A percentile compares a stretch with the other conserved stretches of the same genome.
phyloP scores from a whole-genome alignment of 2,329 filamentous ascomycete species.

The Sarocladium strictum region DNA sequence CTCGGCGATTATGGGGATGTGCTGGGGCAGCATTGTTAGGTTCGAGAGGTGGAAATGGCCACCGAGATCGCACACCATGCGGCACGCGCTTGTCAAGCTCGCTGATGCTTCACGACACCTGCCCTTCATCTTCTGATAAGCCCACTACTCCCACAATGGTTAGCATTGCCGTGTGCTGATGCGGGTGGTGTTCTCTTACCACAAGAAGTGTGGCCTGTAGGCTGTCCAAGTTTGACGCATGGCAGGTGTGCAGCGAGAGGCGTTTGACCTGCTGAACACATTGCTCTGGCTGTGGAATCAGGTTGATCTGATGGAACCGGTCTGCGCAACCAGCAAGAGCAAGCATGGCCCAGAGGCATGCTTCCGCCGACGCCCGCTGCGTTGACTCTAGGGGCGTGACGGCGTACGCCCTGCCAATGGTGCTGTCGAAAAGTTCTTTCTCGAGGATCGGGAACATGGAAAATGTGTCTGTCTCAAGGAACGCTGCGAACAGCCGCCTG shows the following conservation, averaged over 20 bases:
- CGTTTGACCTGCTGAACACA: conserved; percentile 4
- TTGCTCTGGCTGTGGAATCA: not conserved
- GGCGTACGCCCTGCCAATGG: conserved; percentile 10
- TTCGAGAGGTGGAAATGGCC: not conserved
- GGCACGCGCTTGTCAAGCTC: conserved; percentile 12
- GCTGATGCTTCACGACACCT: not conserved
- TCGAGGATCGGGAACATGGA: conserved; percentile 11
- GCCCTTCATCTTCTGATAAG: conserved; percentile 6
- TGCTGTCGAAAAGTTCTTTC: conserved; percentile 7
- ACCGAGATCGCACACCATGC: conserved; percentile 12
- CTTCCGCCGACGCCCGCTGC: conserved; percentile 11
- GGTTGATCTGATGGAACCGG: not conserved
- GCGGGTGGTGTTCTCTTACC: conserved; percentile 8
- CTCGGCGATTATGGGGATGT: conserved; percentile 8
- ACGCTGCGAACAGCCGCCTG: not conserved
- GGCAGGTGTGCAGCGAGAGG: not conserved
- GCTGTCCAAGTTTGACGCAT: conserved; percentile 9
- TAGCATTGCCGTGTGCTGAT: not conserved
- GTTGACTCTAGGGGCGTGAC: not conserved
- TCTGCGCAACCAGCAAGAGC: conserved; percentile 4
- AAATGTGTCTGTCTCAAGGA: conserved; percentile 3
- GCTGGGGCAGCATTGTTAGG: not conserved
- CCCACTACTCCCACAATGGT: not conserved
- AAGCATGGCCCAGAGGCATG: conserved; percentile 14
- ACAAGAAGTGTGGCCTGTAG: conserved; percentile 13